These are phyloP conservation scores for Xylaria sp. DNA, from an alignment of 2,329 filamentous ascomycete species.

Conservation along the genomic window DNA sequence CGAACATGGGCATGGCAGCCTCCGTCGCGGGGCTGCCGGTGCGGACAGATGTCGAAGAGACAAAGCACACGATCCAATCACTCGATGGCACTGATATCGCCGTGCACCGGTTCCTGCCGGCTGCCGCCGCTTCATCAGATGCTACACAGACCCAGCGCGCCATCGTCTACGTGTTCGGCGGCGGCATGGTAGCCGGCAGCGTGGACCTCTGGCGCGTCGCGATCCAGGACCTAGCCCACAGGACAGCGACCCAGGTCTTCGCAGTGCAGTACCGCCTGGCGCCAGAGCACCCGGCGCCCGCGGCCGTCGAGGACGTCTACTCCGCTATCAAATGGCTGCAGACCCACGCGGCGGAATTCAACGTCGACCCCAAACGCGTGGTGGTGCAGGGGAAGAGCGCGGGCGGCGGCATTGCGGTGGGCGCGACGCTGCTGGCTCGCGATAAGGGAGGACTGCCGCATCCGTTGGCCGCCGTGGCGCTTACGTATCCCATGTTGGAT, in stretches of 20 bases:
- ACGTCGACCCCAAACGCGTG: slow-evolving; percentile 43
- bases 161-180: slow-evolving; percentile 43
- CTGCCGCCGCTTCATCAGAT: not conserved
- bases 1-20: slow-evolving; percentile 3
- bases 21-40: not conserved
- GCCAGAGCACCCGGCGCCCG: slow-evolving; percentile 60
- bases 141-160: slow-evolving; percentile 36
- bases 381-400: slow-evolving; percentile 41
- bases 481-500: slow-evolving; percentile 51
- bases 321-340: slow-evolving; percentile 52
- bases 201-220: slow-evolving; percentile 33
- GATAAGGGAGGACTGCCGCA: slow-evolving; percentile 42
- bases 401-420: slow-evolving; percentile 41
- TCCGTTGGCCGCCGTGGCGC: slow-evolving; percentile 46
- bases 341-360: slow-evolving; percentile 33
- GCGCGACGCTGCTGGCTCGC: slow-evolving; percentile 54
- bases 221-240: slow-evolving; percentile 36
- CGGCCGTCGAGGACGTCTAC: slow-evolving; percentile 55
- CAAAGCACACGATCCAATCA: slow-evolving; percentile 37
- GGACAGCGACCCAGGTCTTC: slow-evolving; percentile 40
- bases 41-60: slow-evolving; percentile 36
- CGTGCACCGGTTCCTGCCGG: slow-evolving; percentile 42
- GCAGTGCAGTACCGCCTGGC: slow-evolving; percentile 61
- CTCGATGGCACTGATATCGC: slow-evolving; percentile 40
- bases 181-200: slow-evolving; percentile 43